These are phyloP conservation scores for Penicillium maclennaniae DNA, from an alignment of 495 filamentous ascomycete species.

Conservation along the genomic window DNA sequence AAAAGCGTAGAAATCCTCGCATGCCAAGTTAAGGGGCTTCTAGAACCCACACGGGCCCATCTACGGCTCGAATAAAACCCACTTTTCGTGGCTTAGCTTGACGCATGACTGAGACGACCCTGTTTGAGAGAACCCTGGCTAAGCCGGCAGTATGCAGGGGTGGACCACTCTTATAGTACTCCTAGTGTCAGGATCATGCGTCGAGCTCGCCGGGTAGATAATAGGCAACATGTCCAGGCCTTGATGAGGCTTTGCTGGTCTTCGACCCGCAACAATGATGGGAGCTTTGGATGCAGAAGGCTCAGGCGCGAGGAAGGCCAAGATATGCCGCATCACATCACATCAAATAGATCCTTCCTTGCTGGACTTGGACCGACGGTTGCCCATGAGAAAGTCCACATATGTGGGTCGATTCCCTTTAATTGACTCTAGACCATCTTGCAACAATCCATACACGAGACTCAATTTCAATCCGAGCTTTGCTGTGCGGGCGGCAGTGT, in stretches of 20 bases:
- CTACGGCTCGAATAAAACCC: too few relatives aligned
- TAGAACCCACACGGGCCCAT: background rate
- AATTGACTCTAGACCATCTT: slow-evolving; percentile 62
- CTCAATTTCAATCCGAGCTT: slow-evolving; percentile 75
- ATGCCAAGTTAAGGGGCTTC: background rate
- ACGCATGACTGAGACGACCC: background rate
- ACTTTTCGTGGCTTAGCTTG: too few relatives aligned
- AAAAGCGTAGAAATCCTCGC: background rate
- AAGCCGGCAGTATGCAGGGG: background rate
- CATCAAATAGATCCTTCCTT: slow-evolving; percentile 22
- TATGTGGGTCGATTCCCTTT: slow-evolving; percentile 70
- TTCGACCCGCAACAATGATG: background rate
- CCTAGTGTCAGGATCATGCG: background rate
- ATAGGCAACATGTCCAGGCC: background rate
- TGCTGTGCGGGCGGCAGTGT: slow-evolving; percentile 78
- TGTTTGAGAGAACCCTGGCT: background rate
- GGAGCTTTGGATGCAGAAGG: background rate
- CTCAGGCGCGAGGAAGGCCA: background rate
- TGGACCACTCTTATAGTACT: background rate
- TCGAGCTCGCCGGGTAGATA: background rate
- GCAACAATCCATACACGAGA: slow-evolving; percentile 72
- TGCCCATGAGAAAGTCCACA: slow-evolving; percentile 60
- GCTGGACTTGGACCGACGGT: slow-evolving; percentile 17
- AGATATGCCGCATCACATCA: background rate
- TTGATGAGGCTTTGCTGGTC: background rate